phyloP scores from a whole-genome alignment of 1,284 basidiomycete genomes.

The Rhodotorula sp. region DNA sequence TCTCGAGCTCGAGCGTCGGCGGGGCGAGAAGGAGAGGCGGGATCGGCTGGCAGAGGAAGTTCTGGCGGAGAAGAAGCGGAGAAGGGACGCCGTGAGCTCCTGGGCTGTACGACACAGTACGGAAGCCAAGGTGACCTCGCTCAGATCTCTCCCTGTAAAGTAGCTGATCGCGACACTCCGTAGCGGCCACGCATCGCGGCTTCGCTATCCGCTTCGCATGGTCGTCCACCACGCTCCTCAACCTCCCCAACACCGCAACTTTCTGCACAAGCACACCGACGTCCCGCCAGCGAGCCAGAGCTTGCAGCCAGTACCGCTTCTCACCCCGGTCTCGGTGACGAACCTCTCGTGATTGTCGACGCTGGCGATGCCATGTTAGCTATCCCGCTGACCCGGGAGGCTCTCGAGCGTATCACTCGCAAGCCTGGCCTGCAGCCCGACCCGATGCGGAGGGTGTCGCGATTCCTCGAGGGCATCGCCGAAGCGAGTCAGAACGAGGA shows the following conservation, averaged over 20 bases:
- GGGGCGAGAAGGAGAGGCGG: slow-evolving; percentile 12
- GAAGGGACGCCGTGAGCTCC: not conserved
- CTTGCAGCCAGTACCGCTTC: not conserved
- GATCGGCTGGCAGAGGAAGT: slow-evolving; percentile 10
- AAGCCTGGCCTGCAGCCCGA: not conserved
- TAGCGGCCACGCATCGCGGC: no score
- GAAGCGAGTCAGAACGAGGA: not conserved
- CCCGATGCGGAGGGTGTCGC: not conserved
- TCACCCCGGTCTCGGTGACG: not conserved
- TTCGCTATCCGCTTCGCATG: not conserved
- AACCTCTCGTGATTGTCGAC: no score
- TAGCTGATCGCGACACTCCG: no score
- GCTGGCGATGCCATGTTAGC: not conserved
- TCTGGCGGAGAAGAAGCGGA: slow-evolving; percentile 6
- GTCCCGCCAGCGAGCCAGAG: no score
- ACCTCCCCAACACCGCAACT: not conserved
- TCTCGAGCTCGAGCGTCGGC: slow-evolving; percentile 3
- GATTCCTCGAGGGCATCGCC: not conserved
- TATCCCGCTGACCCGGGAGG: slow-evolving; percentile 1
- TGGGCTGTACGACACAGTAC: not conserved
- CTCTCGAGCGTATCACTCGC: slow-evolving; percentile 3
- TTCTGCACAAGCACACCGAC: not conserved
- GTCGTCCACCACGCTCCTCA: not conserved
- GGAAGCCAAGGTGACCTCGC: no score
- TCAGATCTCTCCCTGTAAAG: no score